Conservation (phyloP, 768 basidiomycete species). For the Boletus coccyginus region DNA sequence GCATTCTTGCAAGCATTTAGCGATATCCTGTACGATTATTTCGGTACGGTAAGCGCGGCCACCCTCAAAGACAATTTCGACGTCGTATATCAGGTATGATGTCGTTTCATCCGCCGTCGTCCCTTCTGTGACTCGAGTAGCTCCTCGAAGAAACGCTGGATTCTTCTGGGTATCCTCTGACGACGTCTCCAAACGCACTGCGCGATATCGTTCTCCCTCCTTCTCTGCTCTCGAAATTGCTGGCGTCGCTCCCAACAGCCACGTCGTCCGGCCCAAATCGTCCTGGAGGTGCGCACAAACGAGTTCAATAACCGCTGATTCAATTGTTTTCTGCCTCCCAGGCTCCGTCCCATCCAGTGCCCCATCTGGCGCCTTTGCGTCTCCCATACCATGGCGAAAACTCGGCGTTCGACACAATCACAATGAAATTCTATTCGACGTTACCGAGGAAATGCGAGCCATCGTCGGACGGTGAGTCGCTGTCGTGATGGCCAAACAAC, state of each 20-base stretch:
- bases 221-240: conserved; percentile 73
- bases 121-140: conserved; percentile 36
- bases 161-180: conserved; percentile 87
- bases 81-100: conserved; percentile 83
- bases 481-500: not conserved
- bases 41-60: conserved; percentile 78
- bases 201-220: conserved; percentile 94
- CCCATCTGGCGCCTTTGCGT: conserved; percentile 62
- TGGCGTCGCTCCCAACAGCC: conserved; percentile 37
- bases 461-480: conserved; percentile 30
- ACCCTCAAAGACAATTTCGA: conserved; percentile 91
- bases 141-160: conserved; percentile 95
- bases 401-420: conserved; percentile 76
- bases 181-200: conserved; percentile 85
- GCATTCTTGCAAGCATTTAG: conserved; percentile 84
- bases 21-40: conserved; percentile 81
- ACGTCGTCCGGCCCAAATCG: conserved; percentile 26
- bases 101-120: not conserved
- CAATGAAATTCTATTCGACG: conserved; percentile 93
- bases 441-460: conserved; percentile 75
- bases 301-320: not conserved
- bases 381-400: conserved; percentile 92
- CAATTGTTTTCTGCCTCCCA: not conserved
- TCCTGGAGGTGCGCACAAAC: conserved; percentile 23
- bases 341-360: conserved; percentile 36